Percentiles rank a stretch among this genome's conserved stretches.
Conservation (phyloP, 129 eudicot species). For the Sambucus nigra region DNA sequence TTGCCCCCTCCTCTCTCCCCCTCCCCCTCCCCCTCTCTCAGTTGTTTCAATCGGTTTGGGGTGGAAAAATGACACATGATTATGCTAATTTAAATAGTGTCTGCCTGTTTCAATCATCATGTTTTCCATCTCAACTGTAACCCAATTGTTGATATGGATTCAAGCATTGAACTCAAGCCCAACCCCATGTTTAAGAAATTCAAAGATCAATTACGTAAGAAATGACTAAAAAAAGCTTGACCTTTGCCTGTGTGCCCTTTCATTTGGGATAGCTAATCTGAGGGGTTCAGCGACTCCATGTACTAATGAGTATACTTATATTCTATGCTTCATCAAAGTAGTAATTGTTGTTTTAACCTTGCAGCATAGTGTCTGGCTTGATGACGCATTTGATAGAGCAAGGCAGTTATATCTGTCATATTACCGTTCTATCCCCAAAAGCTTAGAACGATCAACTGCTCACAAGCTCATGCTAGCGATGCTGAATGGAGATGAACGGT, state of each 20-base stretch:
- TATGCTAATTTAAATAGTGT: background rate
- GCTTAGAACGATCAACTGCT: slow-evolving; percentile 97
- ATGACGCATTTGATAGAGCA: slow-evolving; percentile 98
- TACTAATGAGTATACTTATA: background rate
- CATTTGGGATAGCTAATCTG: no score
- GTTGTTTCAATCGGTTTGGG: background rate
- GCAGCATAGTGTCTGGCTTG: slow-evolving; percentile 99
- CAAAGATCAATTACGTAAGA: no score
- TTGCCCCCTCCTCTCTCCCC: background rate
- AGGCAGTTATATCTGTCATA: slow-evolving; percentile 87
- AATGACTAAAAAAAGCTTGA: no score
- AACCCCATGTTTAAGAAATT: no score
- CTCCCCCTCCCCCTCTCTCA: no score
- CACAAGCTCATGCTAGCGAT: slow-evolving; percentile 94
- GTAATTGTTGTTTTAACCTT: no score
- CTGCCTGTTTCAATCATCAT: no score
- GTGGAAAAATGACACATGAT: background rate
- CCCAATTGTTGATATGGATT: no score
- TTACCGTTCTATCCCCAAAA: slow-evolving; percentile 95
- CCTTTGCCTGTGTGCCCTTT: no score
- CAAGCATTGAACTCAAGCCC: no score
- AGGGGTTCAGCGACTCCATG: background rate
- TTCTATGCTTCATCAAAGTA: no score
- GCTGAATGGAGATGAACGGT: slow-evolving; percentile 94
- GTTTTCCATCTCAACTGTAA: no score